Conservation (phyloP, 768 basidiomycete genomes). For the Auricularia sp. region DNA sequence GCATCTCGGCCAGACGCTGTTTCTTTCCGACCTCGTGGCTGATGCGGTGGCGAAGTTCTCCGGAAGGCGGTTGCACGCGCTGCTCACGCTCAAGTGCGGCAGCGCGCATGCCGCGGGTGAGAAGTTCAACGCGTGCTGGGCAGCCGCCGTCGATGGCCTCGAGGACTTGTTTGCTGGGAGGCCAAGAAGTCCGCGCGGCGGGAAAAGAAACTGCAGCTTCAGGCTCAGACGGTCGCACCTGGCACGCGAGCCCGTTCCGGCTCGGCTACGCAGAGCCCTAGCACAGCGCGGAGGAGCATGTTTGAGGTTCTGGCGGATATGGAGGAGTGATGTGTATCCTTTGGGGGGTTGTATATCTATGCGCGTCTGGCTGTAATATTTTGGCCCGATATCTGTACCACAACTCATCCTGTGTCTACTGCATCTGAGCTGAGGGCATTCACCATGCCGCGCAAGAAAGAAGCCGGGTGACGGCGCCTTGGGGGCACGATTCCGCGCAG, state of each 20-base stretch:
- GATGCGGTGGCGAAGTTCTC: constrained; percentile 38
- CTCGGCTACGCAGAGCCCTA: background rate
- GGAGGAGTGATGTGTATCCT: background rate
- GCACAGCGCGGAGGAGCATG: background rate
- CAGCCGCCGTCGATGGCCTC: constrained; percentile 37
- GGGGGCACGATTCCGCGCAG: no score
- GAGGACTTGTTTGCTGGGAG: constrained; percentile 40
- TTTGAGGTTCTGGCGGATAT: background rate
- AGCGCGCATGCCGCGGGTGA: constrained; percentile 12
- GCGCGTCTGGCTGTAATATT: background rate
- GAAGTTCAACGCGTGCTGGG: constrained; percentile 32
- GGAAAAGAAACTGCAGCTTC: constrained; percentile 1
- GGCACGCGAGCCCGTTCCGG: background rate
- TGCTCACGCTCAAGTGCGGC: constrained; percentile 26
- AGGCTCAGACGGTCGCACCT: background rate
- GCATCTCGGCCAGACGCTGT: constrained; percentile 49
- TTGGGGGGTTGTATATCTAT: background rate
- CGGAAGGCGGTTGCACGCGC: constrained; percentile 47
- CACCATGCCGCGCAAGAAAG: background rate
- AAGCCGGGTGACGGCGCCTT: no score
- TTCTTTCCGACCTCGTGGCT: constrained; percentile 32
- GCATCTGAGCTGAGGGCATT: background rate
- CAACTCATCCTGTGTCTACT: background rate
- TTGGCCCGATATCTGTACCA: background rate
- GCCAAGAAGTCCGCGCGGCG: constrained; percentile 26